These are phyloP conservation scores for Phalaenopsis equestris DNA, from an alignment of 106 monocot genomes.

Conservation along the genomic window DNA sequence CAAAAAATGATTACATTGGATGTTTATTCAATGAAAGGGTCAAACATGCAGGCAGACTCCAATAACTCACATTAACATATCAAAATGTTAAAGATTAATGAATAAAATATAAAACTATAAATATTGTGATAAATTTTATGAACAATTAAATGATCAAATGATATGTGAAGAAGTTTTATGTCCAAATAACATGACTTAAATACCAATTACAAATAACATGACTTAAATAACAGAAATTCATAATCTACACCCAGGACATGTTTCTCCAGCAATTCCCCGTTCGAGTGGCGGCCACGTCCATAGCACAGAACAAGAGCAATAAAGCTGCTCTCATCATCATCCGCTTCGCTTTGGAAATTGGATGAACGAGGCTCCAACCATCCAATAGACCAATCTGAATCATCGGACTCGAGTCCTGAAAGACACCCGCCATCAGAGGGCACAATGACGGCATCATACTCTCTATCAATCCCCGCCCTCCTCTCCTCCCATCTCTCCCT, in stretches of 20 bases:
- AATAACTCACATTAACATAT: too few relatives aligned
- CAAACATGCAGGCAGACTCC: too few relatives aligned
- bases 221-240: neutral
- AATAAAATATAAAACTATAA: too few relatives aligned
- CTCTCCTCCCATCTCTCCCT: slow-evolving; percentile 38
- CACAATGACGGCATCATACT: slow-evolving; percentile 65
- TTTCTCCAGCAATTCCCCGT: slow-evolving; percentile 9
- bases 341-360: slow-evolving; percentile 31
- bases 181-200: too few relatives aligned
- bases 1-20: too few relatives aligned
- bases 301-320: slow-evolving; percentile 81
- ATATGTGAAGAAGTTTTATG: too few relatives aligned
- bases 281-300: slow-evolving; percentile 23
- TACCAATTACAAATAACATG: too few relatives aligned
- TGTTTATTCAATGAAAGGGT: too few relatives aligned
- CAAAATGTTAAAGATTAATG: too few relatives aligned
- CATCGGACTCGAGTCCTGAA: slow-evolving; percentile 75
- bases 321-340: slow-evolving; percentile 46
- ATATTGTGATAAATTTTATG: too few relatives aligned
- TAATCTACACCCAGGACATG: slow-evolving; percentile 15
- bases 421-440: slow-evolving; percentile 60
- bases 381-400: slow-evolving; percentile 87
- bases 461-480: slow-evolving; percentile 39
- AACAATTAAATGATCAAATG: too few relatives aligned
- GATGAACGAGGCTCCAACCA: slow-evolving; percentile 68